phyloP scores from a whole-genome alignment of 2,329 filamentous ascomycete species.

The Ceratocystis cubensis region DNA sequence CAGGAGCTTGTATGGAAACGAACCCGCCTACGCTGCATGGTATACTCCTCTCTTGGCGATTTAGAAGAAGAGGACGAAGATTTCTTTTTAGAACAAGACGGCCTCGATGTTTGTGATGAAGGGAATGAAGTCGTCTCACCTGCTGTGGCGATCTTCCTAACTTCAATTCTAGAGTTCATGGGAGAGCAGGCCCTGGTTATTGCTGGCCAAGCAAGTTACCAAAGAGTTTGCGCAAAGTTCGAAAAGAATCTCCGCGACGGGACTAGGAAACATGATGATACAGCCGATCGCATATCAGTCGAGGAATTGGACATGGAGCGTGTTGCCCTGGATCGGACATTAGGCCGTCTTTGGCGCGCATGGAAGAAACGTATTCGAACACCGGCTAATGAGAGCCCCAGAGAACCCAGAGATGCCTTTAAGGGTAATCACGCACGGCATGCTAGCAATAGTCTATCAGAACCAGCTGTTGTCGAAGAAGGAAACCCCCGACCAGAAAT shows the following conservation, averaged over 20 bases:
- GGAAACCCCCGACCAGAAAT: constrained; percentile 21
- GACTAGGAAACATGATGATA: constrained; percentile 34
- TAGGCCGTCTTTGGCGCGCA: constrained; percentile 82
- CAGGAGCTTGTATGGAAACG: constrained; percentile 91
- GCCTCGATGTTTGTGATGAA: constrained; percentile 49
- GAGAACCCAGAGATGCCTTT: constrained; percentile 36
- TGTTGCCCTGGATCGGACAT: constrained; percentile 73
- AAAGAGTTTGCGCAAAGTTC: constrained; percentile 47
- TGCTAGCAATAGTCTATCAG: constrained; percentile 1
- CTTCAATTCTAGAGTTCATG: constrained; percentile 85
- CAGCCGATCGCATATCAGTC: constrained; percentile 60
- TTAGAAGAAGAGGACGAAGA: constrained; percentile 98
- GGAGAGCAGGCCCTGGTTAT: constrained; percentile 84
- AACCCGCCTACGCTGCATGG: constrained; percentile 88
- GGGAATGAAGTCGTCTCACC: constrained; percentile 65
- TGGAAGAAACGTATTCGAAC: constrained; percentile 80
- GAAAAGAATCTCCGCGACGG: constrained; percentile 48
- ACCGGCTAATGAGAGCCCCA: constrained; percentile 36
- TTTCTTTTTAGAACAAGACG: constrained; percentile 68
- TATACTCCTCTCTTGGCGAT: constrained; percentile 90
- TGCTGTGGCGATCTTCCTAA: constrained; percentile 88
- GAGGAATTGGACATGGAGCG: constrained; percentile 89
- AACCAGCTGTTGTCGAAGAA: constrained; percentile 17
- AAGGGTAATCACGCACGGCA: constrained; percentile 22
- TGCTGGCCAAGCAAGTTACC: constrained; percentile 70